These are phyloP conservation scores for Huntiella decipiens DNA, from an alignment of 2,329 filamentous ascomycete species.

Conservation along the genomic window DNA sequence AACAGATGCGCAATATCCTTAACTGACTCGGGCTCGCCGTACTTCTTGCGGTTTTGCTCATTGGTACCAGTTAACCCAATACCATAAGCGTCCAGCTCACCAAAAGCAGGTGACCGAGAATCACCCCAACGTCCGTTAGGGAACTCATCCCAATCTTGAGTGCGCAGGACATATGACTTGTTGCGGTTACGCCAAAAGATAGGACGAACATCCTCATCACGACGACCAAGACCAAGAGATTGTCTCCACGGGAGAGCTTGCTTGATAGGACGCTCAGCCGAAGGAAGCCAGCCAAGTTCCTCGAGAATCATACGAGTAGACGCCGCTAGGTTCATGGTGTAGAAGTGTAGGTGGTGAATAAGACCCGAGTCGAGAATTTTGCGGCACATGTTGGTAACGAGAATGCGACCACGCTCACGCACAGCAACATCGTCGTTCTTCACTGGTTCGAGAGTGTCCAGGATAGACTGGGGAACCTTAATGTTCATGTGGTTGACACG, in stretches of 20 bases:
- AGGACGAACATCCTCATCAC: constrained; percentile 87
- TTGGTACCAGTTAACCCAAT: constrained; percentile 88
- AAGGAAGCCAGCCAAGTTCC: constrained; percentile 67
- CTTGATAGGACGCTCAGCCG: constrained; percentile 56
- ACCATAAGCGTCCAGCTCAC: constrained; percentile 84
- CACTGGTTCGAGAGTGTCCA: constrained; percentile 65
- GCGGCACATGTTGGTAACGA: constrained; percentile 80
- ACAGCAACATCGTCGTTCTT: constrained; percentile 95
- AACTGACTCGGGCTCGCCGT: constrained; percentile 68
- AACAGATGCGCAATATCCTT: constrained; percentile 71
- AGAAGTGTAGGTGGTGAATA: constrained; percentile 72
- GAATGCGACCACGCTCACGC: constrained; percentile 66
- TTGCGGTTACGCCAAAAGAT: constrained; percentile 98
- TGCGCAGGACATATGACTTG: constrained; percentile 85
- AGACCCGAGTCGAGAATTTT: constrained; percentile 70
- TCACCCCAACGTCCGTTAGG: constrained; percentile 98
- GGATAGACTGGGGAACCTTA: constrained; percentile 64
- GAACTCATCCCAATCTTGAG: constrained; percentile 97
- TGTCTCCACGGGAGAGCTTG: constrained; percentile 93
- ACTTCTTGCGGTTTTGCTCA: constrained; percentile 86
- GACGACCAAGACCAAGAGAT: constrained; percentile 70
- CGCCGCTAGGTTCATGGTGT: constrained; percentile 97
- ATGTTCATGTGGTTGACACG: constrained; percentile 83
- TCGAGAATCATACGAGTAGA: constrained; percentile 88
- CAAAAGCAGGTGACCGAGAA: constrained; percentile 86